Evolutionary conservation across 1,284 basidiomycete species (phyloP).

Genomic region (Moesziomyces parantarcticus): DNA sequence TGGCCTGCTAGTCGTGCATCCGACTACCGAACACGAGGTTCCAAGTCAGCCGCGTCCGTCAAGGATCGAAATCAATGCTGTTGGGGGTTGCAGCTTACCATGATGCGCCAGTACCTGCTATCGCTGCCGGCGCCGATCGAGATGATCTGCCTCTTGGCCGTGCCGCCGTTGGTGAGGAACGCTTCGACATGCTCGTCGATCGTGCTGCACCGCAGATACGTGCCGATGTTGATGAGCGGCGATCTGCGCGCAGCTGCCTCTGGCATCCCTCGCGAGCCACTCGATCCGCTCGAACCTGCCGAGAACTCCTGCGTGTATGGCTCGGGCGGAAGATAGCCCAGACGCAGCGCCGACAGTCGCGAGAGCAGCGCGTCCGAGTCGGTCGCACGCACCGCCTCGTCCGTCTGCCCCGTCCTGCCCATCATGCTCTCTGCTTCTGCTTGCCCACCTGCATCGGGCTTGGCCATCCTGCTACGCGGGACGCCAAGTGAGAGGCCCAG

Average conservation of each 20-base stretch:
- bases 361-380: constrained; percentile 81
- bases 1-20: constrained; percentile 60
- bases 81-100: constrained; percentile 75
- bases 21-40: constrained; percentile 64
- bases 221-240: constrained; percentile 94
- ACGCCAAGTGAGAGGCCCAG: constrained; percentile 29
- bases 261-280: too few relatives aligned
- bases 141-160: constrained; percentile 77
- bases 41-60: not conserved
- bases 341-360: constrained; percentile 73
- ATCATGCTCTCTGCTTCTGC: not conserved
- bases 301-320: constrained; percentile 45
- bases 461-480: constrained; percentile 13
- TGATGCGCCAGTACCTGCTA: constrained; percentile 88
- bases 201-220: constrained; percentile 82
- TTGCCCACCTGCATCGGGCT: not conserved
- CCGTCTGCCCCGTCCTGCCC: constrained; percentile 61
- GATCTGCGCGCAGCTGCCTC: constrained; percentile 71
- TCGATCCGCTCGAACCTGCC: not conserved
- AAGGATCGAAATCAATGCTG: too few relatives aligned
- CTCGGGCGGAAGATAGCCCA: constrained; percentile 35
- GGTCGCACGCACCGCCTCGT: constrained; percentile 77
- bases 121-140: constrained; percentile 93
- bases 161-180: constrained; percentile 73
- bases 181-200: constrained; percentile 82